Evolutionary conservation across 768 basidiomycete genomes (phyloP).

Genomic region (Trichaptum fuscoviolaceum): DNA sequence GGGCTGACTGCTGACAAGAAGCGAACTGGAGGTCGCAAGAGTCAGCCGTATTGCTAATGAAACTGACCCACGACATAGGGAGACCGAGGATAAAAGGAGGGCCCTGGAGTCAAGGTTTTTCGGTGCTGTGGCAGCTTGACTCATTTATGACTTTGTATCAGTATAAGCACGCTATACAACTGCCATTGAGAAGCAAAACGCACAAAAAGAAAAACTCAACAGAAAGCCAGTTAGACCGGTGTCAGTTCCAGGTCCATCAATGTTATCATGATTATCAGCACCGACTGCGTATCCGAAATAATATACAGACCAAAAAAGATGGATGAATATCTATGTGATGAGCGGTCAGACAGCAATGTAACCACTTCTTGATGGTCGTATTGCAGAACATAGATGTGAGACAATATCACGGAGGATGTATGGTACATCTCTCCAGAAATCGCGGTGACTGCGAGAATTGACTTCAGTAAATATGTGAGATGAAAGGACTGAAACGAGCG

Average conservation of each 20-base stretch:
- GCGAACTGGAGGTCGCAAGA: too few relatives aligned
- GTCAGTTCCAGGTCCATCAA: background rate
- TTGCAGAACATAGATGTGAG: constrained; percentile 68
- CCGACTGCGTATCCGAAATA: background rate
- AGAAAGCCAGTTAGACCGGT: too few relatives aligned
- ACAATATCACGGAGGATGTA: constrained; percentile 78
- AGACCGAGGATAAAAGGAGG: too few relatives aligned
- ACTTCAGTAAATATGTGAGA: constrained; percentile 4
- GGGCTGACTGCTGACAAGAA: too few relatives aligned
- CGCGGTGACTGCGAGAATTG: constrained; percentile 57
- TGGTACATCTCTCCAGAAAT: constrained; percentile 88
- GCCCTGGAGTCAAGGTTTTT: too few relatives aligned
- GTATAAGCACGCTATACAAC: too few relatives aligned
- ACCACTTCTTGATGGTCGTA: constrained; percentile 67
- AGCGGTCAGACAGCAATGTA: constrained; percentile 65
- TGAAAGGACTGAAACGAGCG: constrained; percentile 10
- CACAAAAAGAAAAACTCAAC: too few relatives aligned
- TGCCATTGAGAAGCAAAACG: too few relatives aligned
- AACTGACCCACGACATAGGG: too few relatives aligned
- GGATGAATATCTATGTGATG: background rate
- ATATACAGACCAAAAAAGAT: background rate
- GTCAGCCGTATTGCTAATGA: too few relatives aligned
- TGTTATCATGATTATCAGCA: background rate
- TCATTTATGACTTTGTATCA: too few relatives aligned
- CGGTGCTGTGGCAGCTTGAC: too few relatives aligned